phyloP scores from a whole-genome alignment of 2,329 filamentous ascomycete species.

The Basipetospora sp. region DNA sequence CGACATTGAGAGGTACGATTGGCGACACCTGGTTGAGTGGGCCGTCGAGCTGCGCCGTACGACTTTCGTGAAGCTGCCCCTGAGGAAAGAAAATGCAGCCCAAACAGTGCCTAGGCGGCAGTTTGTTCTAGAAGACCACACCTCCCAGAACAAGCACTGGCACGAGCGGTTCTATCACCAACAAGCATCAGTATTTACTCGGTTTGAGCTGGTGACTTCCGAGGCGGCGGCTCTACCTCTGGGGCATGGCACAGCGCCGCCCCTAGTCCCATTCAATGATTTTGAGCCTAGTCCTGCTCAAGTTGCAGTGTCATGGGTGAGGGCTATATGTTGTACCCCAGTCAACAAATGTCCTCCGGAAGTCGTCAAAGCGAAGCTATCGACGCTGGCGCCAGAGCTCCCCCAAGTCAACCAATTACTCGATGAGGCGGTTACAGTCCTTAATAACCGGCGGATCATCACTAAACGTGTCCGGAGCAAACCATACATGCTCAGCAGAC shows the following conservation, averaged over 20 bases:
- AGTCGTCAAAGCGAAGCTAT: slow-evolving; percentile 35
- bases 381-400: slow-evolving; percentile 30
- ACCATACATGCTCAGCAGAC: slow-evolving; percentile 48
- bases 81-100: slow-evolving; percentile 20
- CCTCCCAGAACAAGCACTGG: slow-evolving; percentile 27
- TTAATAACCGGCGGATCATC: slow-evolving; percentile 38
- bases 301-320: slow-evolving; percentile 44
- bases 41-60: slow-evolving; percentile 36
- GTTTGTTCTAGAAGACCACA: slow-evolving; percentile 21
- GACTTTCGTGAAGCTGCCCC: slow-evolving; percentile 33
- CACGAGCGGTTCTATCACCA: slow-evolving; percentile 42
- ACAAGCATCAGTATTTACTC: slow-evolving; percentile 39
- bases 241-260: neutral
- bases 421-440: slow-evolving; percentile 30
- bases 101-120: neutral
- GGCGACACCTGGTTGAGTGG: slow-evolving; percentile 53
- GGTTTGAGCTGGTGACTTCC: slow-evolving; percentile 39
- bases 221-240: slow-evolving; percentile 27
- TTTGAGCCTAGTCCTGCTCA: neutral
- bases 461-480: slow-evolving; percentile 44
- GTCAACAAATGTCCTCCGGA: slow-evolving; percentile 32
- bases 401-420: slow-evolving; percentile 29
- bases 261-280: neutral
- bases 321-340: slow-evolving; percentile 41
- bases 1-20: slow-evolving; percentile 51